Base-by-base conservation (phyloP, 768 basidiomycete species). In the Pleurotus tuoliensis region DNA sequence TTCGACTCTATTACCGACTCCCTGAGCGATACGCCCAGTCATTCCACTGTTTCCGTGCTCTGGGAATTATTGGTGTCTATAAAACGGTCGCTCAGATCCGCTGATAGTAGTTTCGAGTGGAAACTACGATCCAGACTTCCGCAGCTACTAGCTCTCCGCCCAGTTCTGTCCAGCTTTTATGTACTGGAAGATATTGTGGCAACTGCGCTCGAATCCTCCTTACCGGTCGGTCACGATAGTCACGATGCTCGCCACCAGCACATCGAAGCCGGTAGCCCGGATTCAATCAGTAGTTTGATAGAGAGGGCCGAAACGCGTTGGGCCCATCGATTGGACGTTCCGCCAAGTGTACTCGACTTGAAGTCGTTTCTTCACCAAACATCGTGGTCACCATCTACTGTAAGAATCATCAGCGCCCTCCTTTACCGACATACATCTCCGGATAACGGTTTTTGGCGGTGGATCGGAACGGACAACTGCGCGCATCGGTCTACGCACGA, bases 111-210 rank as follows among this genome's bases (percentile, higher is more conserved):
- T 61, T 40, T 63, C 5, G 68, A 71, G 50, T 24, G 62, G 6
- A 64, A 67, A 7, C 60, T 77, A 20, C 58, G 64, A 15, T 57
- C 64, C 30, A 66, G 74, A 40, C 59, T 78, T 1, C 68, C 71
- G 4, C 68, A 68, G 9, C 71, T 86, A 1, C 58, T 82, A 6
- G 61, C 65, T 3, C 61, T 83, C 27, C 73, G 68, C 15, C 38
- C 61, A 4, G 24, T 71, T 7, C 61, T 81, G 8, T 68, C 72
- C 8, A 61, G 67, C n/a, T 76, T 72, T 13, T 7, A 55, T 1
- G 58, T 71, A 2, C 69, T 85, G 0, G 81, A 86, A 41, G 70
- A 76, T 7, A 66, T 86, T 58, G 71, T 86, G 18, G 76, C 81
- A 2, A 61, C 62, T 3, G 68, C 74, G 0, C 58, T 83, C 3